phyloP scores from a whole-genome alignment of 1,139 yeast genomes.

The Hyphopichia buzzinii region DNA sequence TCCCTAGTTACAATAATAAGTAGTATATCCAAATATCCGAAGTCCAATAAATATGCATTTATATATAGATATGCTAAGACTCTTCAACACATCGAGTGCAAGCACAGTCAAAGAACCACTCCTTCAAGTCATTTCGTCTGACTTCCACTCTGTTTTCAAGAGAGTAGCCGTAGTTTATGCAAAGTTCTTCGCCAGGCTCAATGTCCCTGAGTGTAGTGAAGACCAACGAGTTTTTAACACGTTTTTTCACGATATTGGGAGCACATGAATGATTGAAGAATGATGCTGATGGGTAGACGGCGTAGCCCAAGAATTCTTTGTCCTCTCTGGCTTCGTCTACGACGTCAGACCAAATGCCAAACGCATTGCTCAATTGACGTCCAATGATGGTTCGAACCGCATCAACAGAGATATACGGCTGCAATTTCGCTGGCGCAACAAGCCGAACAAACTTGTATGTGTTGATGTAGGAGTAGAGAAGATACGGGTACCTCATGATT shows the following conservation, averaged over 20 bases:
- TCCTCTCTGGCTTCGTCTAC: slow-evolving; percentile 35
- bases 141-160: slow-evolving; percentile 38
- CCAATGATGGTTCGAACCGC: slow-evolving; percentile 54
- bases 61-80: slow-evolving; percentile 1
- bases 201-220: slow-evolving; percentile 32
- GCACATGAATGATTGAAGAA: slow-evolving; percentile 68
- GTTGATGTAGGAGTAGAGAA: slow-evolving; percentile 48
- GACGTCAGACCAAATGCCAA: slow-evolving; percentile 64
- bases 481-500: slow-evolving; percentile 46
- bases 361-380: slow-evolving; percentile 68
- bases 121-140: slow-evolving; percentile 44
- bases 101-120: slow-evolving; percentile 63
- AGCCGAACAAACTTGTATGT: slow-evolving; percentile 51
- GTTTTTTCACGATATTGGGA: slow-evolving; percentile 42
- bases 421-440: slow-evolving; percentile 38
- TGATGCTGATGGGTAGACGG: slow-evolving; percentile 67
- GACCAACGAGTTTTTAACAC: slow-evolving; percentile 18
- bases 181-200: slow-evolving; percentile 48
- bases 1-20: no score
- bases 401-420: slow-evolving; percentile 35
- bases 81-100: slow-evolving; percentile 45
- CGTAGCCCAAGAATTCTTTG: slow-evolving; percentile 64
- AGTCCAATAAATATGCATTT: no score
- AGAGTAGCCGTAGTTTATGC: slow-evolving; percentile 62
- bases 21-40: no score